Evolutionary conservation across 1,284 basidiomycete genomes (phyloP), one percentile per base, ranked within the genome.

Genomic region (Cryptococcus jaspeensis): DNA sequence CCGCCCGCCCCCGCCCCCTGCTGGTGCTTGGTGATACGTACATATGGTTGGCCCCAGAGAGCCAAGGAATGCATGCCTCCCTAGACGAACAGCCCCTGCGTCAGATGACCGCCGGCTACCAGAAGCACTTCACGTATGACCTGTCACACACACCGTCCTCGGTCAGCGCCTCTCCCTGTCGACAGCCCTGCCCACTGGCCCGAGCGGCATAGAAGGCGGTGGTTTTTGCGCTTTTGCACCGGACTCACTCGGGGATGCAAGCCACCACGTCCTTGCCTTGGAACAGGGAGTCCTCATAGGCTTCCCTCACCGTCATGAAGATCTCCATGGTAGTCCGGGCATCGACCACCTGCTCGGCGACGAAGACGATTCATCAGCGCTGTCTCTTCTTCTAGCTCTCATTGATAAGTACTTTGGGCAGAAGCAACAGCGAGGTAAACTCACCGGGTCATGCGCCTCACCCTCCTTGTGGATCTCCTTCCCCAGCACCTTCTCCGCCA

Each of bases 401-500:
- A 42, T 25, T 25, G 16, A 35, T n/a, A n/a, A n/a, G n/a, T n/a
- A n/a, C n/a, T n/a, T n/a, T n/a, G n/a, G 44, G n/a, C 11, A 45
- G 32, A 32, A 37, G 1, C 28, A 25, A 18, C 5, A 38, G 25
- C 0, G 38, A 43, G 23, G 37, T 8, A 9, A 13, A 63, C 76
- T 45, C 48, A 78, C 77, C 6, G 78, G 78, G 54, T 65, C 69
- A 62, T 80, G 78, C 2, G 52, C 59, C 15, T 49, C 23, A 2
- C 32, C 40, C 15, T 65, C 72, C 7, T 64, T 52, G 62, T 83
- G 82, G 18, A 83, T 81, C 20, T 81, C 78, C 35, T 75, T 63
- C 5, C 78, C 80, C 6, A 83, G 66, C 2, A 80, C 73, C 44
- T 79, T 69, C 58, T 74, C 73, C 22, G 78, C 71, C 12, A 83